Conservation (phyloP, 1,284 basidiomycete genomes). For the Rhodotorula sp. region DNA sequence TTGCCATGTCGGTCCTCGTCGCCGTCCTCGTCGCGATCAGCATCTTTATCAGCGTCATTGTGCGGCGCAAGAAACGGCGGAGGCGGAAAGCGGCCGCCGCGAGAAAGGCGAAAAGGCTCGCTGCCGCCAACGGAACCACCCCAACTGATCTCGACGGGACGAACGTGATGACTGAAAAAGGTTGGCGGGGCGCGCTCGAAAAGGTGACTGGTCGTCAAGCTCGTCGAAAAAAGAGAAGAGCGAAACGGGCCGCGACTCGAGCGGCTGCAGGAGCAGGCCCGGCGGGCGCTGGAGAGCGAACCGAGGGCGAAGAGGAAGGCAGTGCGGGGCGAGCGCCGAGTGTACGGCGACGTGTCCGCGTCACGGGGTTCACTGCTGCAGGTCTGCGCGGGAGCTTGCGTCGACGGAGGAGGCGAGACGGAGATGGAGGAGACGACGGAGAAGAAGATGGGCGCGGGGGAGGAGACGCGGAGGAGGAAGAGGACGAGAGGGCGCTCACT, state of each 20-base stretch:
- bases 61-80: constrained; percentile 30
- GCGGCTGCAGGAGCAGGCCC: background rate
- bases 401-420: background rate
- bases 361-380: constrained; percentile 3
- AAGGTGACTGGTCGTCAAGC: background rate
- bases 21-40: constrained; percentile 31
- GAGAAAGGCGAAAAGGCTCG: background rate
- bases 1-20: constrained; percentile 36
- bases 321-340: background rate
- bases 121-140: background rate
- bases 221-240: background rate
- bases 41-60: constrained; percentile 29
- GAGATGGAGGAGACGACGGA: background rate
- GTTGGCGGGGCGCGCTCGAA: background rate
- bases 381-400: constrained; percentile 4
- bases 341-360: constrained; percentile 5
- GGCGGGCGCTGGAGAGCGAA: background rate
- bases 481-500: constrained; percentile 23
- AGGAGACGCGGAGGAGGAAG: constrained; percentile 3
- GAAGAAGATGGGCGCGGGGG: background rate
- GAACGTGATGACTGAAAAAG: background rate
- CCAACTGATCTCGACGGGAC: background rate
- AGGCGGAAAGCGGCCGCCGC: constrained; percentile 3
- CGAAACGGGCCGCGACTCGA: constrained; percentile 1
- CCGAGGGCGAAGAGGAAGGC: background rate